These are phyloP conservation scores for Amorphotheca resinae DNA, from an alignment of 495 filamentous ascomycete genomes.

Conservation along the genomic window DNA sequence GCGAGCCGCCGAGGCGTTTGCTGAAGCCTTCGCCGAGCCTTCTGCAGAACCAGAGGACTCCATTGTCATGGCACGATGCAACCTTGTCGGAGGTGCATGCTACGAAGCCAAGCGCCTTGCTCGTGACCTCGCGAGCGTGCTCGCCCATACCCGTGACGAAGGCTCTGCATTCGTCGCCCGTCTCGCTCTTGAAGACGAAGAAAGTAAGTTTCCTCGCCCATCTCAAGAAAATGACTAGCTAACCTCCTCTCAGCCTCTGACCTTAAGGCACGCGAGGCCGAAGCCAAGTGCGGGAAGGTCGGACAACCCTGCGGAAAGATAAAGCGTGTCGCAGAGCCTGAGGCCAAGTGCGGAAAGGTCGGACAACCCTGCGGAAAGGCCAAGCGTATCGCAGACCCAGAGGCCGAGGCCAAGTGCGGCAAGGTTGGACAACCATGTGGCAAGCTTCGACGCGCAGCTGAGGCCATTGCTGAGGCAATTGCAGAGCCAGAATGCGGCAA, in stretches of 20 bases:
- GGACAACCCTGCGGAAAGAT: conserved; percentile 26
- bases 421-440: conserved; percentile 18
- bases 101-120: conserved; percentile 25
- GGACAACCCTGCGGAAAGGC: conserved; percentile 20
- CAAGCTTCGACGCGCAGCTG: conserved; percentile 13
- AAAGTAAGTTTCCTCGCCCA: background rate
- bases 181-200: conserved; percentile 9
- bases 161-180: background rate
- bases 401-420: conserved; percentile 15
- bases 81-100: conserved; percentile 22
- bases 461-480: background rate
- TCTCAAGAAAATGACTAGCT: background rate
- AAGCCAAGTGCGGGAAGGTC: conserved; percentile 19
- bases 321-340: conserved; percentile 4
- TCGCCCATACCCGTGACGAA: conserved; percentile 8
- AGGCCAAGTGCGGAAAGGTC: conserved; percentile 12
- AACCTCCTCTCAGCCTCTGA: background rate
- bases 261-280: background rate
- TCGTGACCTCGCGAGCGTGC: conserved; percentile 22
- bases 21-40: conserved; percentile 8
- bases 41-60: conserved; percentile 9
- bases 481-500: conserved; percentile 20
- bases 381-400: conserved; percentile 8
- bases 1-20: conserved; percentile 26
- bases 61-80: conserved; percentile 26